A percentile compares a stretch with the other conserved stretches of the same genome.
phyloP scores from a whole-genome alignment of 352 stramenopile genomes.

The Globisporangium alternatum region DNA sequence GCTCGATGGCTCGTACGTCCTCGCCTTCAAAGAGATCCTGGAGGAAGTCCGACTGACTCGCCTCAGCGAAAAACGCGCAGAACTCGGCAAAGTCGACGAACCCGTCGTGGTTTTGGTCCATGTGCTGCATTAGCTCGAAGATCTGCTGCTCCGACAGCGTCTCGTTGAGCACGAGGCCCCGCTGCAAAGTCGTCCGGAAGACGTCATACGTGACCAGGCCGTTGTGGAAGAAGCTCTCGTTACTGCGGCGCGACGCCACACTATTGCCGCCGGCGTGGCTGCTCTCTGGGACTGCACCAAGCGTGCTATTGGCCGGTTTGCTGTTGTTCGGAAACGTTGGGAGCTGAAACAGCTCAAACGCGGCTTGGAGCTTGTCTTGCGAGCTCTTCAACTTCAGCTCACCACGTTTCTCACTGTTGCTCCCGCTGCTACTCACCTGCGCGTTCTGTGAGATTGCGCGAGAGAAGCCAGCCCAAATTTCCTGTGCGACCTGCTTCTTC shows the following conservation, averaged over 20 bases:
- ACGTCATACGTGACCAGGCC: constrained; percentile 72
- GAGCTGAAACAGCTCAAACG: constrained; percentile 67
- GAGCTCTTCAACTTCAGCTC: constrained; percentile 44
- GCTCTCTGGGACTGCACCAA: not conserved
- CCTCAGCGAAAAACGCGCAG: constrained; percentile 81
- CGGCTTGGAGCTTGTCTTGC: constrained; percentile 62
- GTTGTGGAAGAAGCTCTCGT: constrained; percentile 50
- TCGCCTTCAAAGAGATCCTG: constrained; percentile 77
- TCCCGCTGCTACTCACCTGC: not conserved
- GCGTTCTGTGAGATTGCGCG: constrained; percentile 42
- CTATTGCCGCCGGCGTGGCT: constrained; percentile 22
- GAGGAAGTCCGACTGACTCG: constrained; percentile 65
- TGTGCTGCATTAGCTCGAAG: constrained; percentile 91
- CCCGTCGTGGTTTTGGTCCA: constrained; percentile 89
- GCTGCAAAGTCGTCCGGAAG: constrained; percentile 71
- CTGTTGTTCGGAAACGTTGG: constrained; percentile 2
- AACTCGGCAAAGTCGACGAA: constrained; percentile 91
- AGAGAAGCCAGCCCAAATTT: constrained; percentile 71
- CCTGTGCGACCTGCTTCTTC: constrained; percentile 60
- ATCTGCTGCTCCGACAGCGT: constrained; percentile 88
- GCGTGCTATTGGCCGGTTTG: not conserved
- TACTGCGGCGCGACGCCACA: constrained; percentile 31
- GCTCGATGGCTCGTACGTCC: constrained; percentile 65
- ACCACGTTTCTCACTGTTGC: constrained; percentile 19
- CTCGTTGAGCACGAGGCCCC: constrained; percentile 45